phyloP scores from a whole-genome alignment of 192 early-diverging fungal species.

The Linnemannia zychae region DNA sequence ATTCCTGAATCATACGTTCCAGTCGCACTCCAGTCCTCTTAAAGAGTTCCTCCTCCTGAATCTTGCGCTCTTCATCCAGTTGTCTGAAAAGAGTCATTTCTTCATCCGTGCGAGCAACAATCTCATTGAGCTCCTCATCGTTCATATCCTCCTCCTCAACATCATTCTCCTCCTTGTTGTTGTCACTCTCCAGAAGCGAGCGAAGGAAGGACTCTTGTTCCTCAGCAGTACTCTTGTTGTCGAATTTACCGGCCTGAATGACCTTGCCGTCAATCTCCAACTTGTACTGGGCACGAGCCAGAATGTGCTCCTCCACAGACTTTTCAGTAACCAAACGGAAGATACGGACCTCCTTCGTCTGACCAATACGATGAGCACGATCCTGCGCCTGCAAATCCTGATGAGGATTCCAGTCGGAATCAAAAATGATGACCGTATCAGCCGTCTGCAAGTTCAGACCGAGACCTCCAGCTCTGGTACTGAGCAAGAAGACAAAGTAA shows the following conservation, averaged over 20 bases:
- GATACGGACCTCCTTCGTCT: slow-evolving; percentile 97
- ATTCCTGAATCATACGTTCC: slow-evolving; percentile 87
- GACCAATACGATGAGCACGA: slow-evolving; percentile 99
- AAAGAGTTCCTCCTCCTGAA: slow-evolving; percentile 54
- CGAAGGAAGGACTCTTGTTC: slow-evolving; percentile 94
- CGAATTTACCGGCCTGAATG: slow-evolving; percentile 99
- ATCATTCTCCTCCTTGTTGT: slow-evolving; percentile 81
- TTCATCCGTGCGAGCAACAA: slow-evolving; percentile 88
- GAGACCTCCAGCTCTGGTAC: slow-evolving; percentile 96
- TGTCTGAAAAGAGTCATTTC: slow-evolving; percentile 81
- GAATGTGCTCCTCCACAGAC: slow-evolving; percentile 94
- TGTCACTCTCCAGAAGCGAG: slow-evolving; percentile 84
- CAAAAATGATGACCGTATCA: slow-evolving; percentile 98
- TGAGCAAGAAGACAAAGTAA: slow-evolving; percentile 91
- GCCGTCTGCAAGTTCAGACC: slow-evolving; percentile 97
- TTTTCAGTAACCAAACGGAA: slow-evolving; percentile 92
- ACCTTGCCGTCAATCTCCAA: slow-evolving; percentile 98
- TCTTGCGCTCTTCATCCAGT: slow-evolving; percentile 82
- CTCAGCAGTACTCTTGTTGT: slow-evolving; percentile 93
- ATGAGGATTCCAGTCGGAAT: slow-evolving; percentile 99
- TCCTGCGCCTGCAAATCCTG: slow-evolving; percentile 99
- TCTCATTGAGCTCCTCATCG: slow-evolving; percentile 94
- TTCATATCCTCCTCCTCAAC: slow-evolving; percentile 79
- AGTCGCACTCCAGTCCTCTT: slow-evolving; percentile 65
- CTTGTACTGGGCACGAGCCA: slow-evolving; percentile 95